Conservation (phyloP, 2,329 filamentous ascomycete genomes). For the Scedosporium minutisporum region DNA sequence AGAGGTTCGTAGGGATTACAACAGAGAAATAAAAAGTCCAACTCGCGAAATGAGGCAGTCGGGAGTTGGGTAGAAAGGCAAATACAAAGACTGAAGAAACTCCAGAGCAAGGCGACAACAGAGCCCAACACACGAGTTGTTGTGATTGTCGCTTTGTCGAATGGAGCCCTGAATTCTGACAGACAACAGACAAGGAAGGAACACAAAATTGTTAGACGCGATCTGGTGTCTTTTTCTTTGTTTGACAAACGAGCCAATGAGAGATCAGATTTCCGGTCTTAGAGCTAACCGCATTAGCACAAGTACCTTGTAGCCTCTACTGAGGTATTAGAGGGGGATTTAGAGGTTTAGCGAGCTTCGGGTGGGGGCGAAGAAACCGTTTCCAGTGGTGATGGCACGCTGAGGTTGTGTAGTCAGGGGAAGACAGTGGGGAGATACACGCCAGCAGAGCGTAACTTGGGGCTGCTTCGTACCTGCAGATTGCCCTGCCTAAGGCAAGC, state of each 20-base stretch:
- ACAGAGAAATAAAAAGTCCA: neutral
- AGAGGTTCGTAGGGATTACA: neutral
- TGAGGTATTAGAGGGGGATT: no score
- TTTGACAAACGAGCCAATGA: neutral
- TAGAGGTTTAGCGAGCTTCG: neutral
- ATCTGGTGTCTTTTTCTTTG: constrained; percentile 1
- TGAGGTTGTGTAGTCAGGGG: neutral
- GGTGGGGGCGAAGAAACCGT: neutral
- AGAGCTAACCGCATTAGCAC: neutral
- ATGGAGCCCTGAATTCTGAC: neutral
- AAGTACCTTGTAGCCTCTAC: neutral
- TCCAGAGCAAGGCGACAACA: neutral
- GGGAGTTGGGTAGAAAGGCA: neutral
- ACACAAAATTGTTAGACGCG: neutral
- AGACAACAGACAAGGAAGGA: neutral
- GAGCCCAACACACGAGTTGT: neutral
- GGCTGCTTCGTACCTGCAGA: neutral
- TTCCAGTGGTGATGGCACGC: neutral
- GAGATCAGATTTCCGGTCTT: neutral
- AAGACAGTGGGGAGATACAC: neutral
- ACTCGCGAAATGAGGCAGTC: no score
- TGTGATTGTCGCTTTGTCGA: neutral
- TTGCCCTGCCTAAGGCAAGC: neutral
- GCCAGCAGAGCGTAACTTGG: neutral
- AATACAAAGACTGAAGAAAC: neutral